Evolutionary conservation across 176 grass and related monocot species (phyloP), one percentile per base, ranked within the genome.

Genomic region (Cenchrus purpureus): DNA sequence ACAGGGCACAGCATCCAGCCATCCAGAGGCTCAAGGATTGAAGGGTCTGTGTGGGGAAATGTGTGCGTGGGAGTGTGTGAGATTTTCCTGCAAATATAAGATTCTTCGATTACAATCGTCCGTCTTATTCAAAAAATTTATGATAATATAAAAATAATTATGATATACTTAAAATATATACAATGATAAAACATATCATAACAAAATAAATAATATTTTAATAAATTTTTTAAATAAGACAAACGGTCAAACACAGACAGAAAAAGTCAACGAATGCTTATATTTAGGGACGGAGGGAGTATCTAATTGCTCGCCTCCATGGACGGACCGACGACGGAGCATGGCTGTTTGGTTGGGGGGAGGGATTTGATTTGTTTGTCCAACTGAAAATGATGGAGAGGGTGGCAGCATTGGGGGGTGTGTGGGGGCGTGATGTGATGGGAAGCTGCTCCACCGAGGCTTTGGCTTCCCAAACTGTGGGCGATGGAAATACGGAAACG

Each of bases 31-130:
- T 16, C 4, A n/a, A 60, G 42, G 14, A 16, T 10, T 9, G 52
- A 7, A 3, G 45, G 80, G 11, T 22, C 42, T 14, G 71, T 44
- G 37, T 42, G 69, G 90, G 88, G 87, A 85, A 89, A 61, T 83
- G 90, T 87, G 88, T 51, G 84, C 83, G 78, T 98, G 83, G 91
- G 84, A 91, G 89, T 95, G 90, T 86, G 97, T 94, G 93, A n/a
- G n/a, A n/a, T n/a, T n/a, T n/a, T n/a, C n/a, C n/a, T n/a, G n/a
- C n/a, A n/a, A 25, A 25, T 25, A 25, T 25, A 25, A 25, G 22
- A 25, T 25, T 25, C 22, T 25, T 25, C 22, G 22, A 25, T 25
- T 25, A n/a, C n/a, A n/a, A n/a, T n/a, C 22, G 22, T 25, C 22
- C 22, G 22, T 25, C 22, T 25, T 25, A 25, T 25, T 25, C 22